Evolutionary conservation across 345 rosid species (phyloP), one percentile per base, ranked within the genome.

Genomic region (Noccaea bulbosa): DNA sequence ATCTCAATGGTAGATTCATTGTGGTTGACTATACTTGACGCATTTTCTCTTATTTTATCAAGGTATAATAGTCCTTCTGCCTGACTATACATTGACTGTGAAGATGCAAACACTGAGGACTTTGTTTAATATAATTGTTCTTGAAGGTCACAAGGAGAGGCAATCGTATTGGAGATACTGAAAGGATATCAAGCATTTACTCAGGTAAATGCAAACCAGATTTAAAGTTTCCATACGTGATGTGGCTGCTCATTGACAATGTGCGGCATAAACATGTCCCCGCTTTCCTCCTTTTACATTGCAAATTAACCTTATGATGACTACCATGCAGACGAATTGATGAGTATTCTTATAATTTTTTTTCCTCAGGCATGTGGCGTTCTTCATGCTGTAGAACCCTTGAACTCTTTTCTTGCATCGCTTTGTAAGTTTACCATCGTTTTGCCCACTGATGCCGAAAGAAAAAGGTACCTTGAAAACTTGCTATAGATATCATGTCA

Each of bases 161-260:
- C 99, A 69, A 88, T 94, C 67, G 88, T 91, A 49, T 79, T 94
- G 87, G 99, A 94, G 81, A 89, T 94, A 81, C 78, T 94, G 51
- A 94, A 94, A 81, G 98, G 97, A 62, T 94, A 94, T 70, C 99
- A 94, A 76, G 99, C 99, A 80, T 94, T 94, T 79, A 94, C 96
- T 68, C 99, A 94, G 99, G 99, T 91, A 79, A 75, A 53, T 43
- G 34, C 48, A 50, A 64, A 65, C 58, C 54, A 43, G 27, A 57
- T 70, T 52, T 7, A 7, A 24, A 48, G 55, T 76, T 27, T 54
- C 11, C 61, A 48, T 59, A 51, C 55, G 55, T 54, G 47, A 22
- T 56, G 55, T 74, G 69, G 57, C 68, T 61, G 33, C 78, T 44
- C 43, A 33, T 33, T 33, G 35, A 40, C 46, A 20, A 24, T 20